Percentiles rank a stretch among this genome's conserved stretches.
Conservation (phyloP, 352 stramenopile genomes). For the Phytophthora palmivora region DNA sequence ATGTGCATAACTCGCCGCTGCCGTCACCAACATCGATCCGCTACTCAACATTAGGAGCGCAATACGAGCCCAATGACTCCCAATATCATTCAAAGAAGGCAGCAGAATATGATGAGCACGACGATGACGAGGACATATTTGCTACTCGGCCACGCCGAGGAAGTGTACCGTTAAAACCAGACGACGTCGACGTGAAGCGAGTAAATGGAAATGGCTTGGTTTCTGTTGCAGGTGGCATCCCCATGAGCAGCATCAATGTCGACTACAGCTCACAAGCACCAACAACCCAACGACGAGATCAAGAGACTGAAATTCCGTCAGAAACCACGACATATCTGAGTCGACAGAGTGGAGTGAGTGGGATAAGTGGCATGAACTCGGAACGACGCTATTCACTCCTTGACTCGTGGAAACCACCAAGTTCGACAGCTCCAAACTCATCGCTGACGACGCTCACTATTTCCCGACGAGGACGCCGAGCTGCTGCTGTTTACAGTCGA, state of each 20-base stretch:
- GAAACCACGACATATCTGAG: slow-evolving; percentile 46
- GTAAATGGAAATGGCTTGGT: slow-evolving; percentile 19
- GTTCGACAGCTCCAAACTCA: slow-evolving; percentile 59
- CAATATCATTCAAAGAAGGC: slow-evolving; percentile 82
- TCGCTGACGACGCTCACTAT: slow-evolving; percentile 80
- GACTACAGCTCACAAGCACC: slow-evolving; percentile 31
- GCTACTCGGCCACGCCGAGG: slow-evolving; percentile 40
- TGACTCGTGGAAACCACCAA: slow-evolving; percentile 74
- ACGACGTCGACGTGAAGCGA: slow-evolving; percentile 20
- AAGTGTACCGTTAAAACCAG: slow-evolving; percentile 44
- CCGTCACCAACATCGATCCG: slow-evolving; percentile 48
- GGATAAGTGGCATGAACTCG: slow-evolving; percentile 36
- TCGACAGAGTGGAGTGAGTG: slow-evolving; percentile 34
- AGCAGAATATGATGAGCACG: slow-evolving; percentile 65
- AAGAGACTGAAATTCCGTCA: slow-evolving; percentile 25
- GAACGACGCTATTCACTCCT: slow-evolving; percentile 76
- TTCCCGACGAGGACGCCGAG: slow-evolving; percentile 65
- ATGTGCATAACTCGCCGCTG: slow-evolving; percentile 46
- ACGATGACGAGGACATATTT: slow-evolving; percentile 44
- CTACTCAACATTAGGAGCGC: slow-evolving; percentile 68
- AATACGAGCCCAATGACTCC: slow-evolving; percentile 69
- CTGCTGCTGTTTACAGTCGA: slow-evolving; percentile 66
- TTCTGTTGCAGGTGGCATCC: slow-evolving; percentile 24
- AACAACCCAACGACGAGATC: slow-evolving; percentile 12
- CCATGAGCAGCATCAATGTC: slow-evolving; percentile 45